Base-by-base conservation (phyloP, 345 rosid genomes). In the Arabidopsis arenosa region DNA sequence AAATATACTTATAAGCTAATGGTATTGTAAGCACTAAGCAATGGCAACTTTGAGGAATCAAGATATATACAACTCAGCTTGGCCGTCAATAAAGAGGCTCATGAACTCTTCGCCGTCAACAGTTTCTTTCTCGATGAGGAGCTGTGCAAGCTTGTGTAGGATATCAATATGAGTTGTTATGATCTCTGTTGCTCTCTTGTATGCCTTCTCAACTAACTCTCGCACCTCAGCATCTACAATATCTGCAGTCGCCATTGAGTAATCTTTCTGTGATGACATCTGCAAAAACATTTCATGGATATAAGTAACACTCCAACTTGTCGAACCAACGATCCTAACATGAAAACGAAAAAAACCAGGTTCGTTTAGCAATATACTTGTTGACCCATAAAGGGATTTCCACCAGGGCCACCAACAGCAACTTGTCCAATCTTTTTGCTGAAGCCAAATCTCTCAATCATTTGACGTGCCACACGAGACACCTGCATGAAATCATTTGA, bases 401-500 rank as follows among this genome's bases (percentile, higher is more conserved):
- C 99, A 64, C 99, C 99, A 37, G 89, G 81, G 66, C 96, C 96
- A 8, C 97, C 97, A 48, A 95, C 88, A 12, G 97, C 99, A 61
- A 95, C 83, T 80, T 95, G 97, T 39, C 99, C 99, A 43, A 95
- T 95, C 86, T 90, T 95, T 80, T 90, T 95, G 87, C 97, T 92
- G 86, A 95, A 90, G 7, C 97, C 97, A 49, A 90, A 92, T 74
- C 99, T 89, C 86, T 95, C 97, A 10, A 95, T 92, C 99, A 95
- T 95, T 82, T 95, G 99, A 73, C 99, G 87, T n/a, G 99, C 99
- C 62, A 95, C 99, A 33, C 97, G 84, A 15, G 97, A 95, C 40
- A 95, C 99, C 88, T 92, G 96, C 97, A 95, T 92, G 85, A 95
- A 92, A 82, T 95, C 97, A 36, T 86, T 95, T 2, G 99, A 95